These are phyloP conservation scores for Epichloe gansuensis DNA, from an alignment of 2,329 filamentous ascomycete genomes.

Conservation along the genomic window DNA sequence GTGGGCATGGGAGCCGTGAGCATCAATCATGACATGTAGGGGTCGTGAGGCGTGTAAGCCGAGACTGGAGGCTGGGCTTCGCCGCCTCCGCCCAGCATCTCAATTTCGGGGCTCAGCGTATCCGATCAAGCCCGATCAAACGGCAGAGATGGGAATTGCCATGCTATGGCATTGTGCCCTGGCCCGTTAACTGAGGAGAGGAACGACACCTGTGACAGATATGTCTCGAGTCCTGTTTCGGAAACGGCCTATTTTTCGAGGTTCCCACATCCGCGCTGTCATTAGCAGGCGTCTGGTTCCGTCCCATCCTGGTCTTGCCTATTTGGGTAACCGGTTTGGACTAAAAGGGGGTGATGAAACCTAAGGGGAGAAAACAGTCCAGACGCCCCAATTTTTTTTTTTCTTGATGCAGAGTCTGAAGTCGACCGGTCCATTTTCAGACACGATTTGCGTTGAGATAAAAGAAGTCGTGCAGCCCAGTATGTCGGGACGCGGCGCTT, in stretches of 20 bases:
- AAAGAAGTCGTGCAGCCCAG: not conserved
- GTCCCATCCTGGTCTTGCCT: constrained; percentile 6
- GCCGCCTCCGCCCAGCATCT: not conserved
- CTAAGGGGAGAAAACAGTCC: not conserved
- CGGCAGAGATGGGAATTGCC: not conserved
- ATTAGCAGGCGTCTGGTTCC: constrained; percentile 1
- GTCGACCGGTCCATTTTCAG: not conserved
- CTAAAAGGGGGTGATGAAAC: not conserved
- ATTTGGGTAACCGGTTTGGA: constrained; percentile 5
- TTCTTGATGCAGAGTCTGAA: not conserved
- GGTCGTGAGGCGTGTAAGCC: constrained; percentile 1
- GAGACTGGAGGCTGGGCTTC: constrained; percentile 1
- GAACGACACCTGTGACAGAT: constrained; percentile 20
- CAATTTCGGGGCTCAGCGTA: constrained; percentile 7
- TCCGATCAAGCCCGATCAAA: constrained; percentile 11
- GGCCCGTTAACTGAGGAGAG: not conserved
- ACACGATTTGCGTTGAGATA: not conserved
- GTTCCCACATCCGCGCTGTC: not conserved
- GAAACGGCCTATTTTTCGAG: not conserved
- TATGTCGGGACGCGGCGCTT: too few relatives aligned
- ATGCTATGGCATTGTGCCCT: not conserved
- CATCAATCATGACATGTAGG: not conserved
- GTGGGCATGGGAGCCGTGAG: not conserved
- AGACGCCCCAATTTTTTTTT: not conserved
- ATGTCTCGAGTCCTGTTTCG: constrained; percentile 24